These are phyloP conservation scores for Ascocoryne sarcoides DNA, from an alignment of 2,329 filamentous ascomycete genomes.

Conservation along the genomic window DNA sequence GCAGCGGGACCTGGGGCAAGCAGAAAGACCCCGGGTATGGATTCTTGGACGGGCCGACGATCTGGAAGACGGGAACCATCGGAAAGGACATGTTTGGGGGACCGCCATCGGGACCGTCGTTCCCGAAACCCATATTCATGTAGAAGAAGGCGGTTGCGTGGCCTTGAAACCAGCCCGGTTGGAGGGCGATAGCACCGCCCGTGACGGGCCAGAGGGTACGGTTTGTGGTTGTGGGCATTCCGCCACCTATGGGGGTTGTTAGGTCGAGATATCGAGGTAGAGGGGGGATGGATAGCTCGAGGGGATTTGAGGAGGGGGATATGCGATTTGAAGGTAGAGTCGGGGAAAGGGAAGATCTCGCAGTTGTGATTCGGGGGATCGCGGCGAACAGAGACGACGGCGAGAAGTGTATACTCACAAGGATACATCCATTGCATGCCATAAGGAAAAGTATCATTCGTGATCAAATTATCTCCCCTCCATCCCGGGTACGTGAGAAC, in stretches of 20 bases:
- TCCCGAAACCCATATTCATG: conserved; percentile 83
- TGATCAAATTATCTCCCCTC: conserved; percentile 33
- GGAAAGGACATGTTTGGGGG: conserved; percentile 81
- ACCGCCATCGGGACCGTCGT: conserved; percentile 49
- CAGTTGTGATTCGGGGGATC: not conserved
- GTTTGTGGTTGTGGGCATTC: conserved; percentile 67
- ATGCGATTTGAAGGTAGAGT: not conserved
- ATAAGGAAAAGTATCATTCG: conserved; percentile 30
- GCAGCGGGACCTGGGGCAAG: conserved; percentile 79
- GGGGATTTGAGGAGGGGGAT: not conserved
- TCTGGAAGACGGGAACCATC: conserved; percentile 74
- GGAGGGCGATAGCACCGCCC: conserved; percentile 81
- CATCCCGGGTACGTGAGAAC: conserved; percentile 32
- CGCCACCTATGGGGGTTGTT: conserved; percentile 58
- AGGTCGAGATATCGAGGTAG: conserved; percentile 1
- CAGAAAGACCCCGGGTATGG: conserved; percentile 88
- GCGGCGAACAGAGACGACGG: not conserved
- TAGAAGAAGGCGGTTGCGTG: conserved; percentile 77
- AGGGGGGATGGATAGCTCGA: not conserved
- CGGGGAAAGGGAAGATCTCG: not conserved
- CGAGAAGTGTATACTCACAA: conserved; percentile 26
- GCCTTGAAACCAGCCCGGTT: conserved; percentile 94
- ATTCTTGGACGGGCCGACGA: conserved; percentile 70
- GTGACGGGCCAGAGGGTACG: conserved; percentile 84
- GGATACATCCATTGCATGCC: conserved; percentile 33